Evolutionary conservation across 2,329 filamentous ascomycete genomes (phyloP).

Genomic region (Xylariales sp.): DNA sequence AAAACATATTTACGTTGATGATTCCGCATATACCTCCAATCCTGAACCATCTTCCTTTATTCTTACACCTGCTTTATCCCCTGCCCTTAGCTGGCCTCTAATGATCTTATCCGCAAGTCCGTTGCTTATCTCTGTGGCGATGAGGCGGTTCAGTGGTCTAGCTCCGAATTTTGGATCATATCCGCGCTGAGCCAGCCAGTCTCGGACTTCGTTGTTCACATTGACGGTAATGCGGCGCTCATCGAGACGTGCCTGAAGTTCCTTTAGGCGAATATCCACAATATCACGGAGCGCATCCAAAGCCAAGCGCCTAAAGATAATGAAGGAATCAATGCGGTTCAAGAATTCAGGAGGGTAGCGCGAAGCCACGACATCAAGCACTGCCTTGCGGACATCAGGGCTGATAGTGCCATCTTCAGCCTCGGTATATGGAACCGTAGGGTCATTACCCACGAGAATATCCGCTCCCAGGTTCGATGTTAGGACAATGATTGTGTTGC

Average conservation of each 20-base stretch:
- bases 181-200: conserved; percentile 84
- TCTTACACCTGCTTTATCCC: conserved; percentile 67
- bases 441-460: conserved; percentile 76
- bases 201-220: conserved; percentile 67
- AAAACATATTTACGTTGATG: conserved; percentile 8
- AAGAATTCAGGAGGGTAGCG: conserved; percentile 88
- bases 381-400: conserved; percentile 67
- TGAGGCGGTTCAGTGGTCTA: conserved; percentile 83
- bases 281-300: conserved; percentile 79
- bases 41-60: conserved; percentile 60
- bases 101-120: conserved; percentile 89
- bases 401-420: conserved; percentile 65
- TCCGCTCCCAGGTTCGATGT: conserved; percentile 94
- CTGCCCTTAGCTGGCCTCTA: conserved; percentile 71
- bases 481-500: conserved; percentile 93
- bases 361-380: conserved; percentile 80
- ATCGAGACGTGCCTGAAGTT: conserved; percentile 77
- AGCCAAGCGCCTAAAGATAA: conserved; percentile 87
- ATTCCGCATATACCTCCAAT: conserved; percentile 41
- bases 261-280: conserved; percentile 83
- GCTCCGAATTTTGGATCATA: conserved; percentile 93
- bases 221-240: conserved; percentile 77
- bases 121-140: conserved; percentile 86
- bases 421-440: conserved; percentile 59
- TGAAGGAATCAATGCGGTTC: conserved; percentile 95